Evolutionary conservation across 2,329 filamentous ascomycete species (phyloP), one percentile per base, ranked within the genome.

Genomic region (Ceratocystis cacaofunesta): DNA sequence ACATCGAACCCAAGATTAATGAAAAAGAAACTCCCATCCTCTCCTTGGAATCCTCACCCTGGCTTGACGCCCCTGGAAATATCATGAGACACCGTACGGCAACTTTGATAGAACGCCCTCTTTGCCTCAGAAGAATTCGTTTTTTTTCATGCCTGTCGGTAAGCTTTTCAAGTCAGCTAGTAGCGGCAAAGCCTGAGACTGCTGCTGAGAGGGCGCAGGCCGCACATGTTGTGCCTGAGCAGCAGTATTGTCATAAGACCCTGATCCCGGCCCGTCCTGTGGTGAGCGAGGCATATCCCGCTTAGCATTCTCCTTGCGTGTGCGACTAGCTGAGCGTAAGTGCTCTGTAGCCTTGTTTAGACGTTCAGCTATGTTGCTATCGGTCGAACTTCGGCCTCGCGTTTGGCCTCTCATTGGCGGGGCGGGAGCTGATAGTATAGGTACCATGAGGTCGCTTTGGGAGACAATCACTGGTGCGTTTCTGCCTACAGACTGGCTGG

Each of bases 271-370:
- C 0, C 70, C 70, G n/a, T n/a, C n/a, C n/a, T n/a, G n/a, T n/a
- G n/a, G n/a, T n/a, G n/a, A n/a, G n/a, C n/a, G n/a, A n/a, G n/a
- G n/a, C n/a, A n/a, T n/a, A n/a, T n/a, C n/a, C n/a, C n/a, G n/a
- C n/a, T n/a, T n/a, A n/a, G n/a, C n/a, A n/a, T n/a, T n/a, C n/a
- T n/a, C n/a, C n/a, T n/a, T 81, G 55, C 79, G 78, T 62, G 78
- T 79, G 17, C 83, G 80, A 72, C 82, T 85, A 1, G 76, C 82
- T 3, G 82, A 85, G 22, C 83, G 79, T 70, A 85, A 79, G 61
- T 82, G 79, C 70, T 85, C 83, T 0, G 82, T 83, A 0, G 81
- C 82, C 60, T 83, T 82, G 67, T 78, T 79, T 68, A 85, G 73
- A 41, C 82, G 81, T 2, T 78, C 78, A 1, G 80, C 76, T 67